A percentile compares a stretch with the other conserved stretches of the same genome.
Conservation (phyloP, 192 early-diverging fungal species). For the Coemansia sp. region DNA sequence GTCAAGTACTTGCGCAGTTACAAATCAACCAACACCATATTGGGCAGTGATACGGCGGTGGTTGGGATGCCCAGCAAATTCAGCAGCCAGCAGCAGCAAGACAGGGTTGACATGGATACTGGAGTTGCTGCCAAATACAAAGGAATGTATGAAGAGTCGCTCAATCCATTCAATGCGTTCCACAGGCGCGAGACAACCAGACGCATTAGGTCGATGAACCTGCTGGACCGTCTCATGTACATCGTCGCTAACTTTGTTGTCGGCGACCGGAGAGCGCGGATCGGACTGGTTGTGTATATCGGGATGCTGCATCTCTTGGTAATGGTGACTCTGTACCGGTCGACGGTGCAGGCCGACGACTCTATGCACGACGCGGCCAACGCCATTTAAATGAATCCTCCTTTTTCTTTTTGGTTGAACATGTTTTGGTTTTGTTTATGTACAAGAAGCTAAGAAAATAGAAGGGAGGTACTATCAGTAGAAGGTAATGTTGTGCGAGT, state of each 20-base stretch:
- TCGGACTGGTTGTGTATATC: slow-evolving; percentile 13
- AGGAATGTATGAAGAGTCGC: slow-evolving; percentile 78
- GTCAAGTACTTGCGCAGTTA: slow-evolving; percentile 84
- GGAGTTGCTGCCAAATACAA: slow-evolving; percentile 67
- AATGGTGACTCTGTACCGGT: slow-evolving; percentile 64
- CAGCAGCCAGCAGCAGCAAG: slow-evolving; percentile 15
- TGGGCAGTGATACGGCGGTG: slow-evolving; percentile 5
- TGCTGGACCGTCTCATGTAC: slow-evolving; percentile 67
- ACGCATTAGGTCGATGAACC: slow-evolving; percentile 70
- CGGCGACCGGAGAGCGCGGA: slow-evolving; percentile 34
- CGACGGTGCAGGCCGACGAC: slow-evolving; percentile 24
- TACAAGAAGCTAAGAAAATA: slow-evolving; percentile 10
- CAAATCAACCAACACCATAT: slow-evolving; percentile 24
- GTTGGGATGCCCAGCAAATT: slow-evolving; percentile 47
- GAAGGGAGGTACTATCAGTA: slow-evolving; percentile 11
- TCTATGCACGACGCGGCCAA: background rate
- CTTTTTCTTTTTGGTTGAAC: background rate
- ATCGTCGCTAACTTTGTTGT: slow-evolving; percentile 44
- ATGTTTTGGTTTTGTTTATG: background rate
- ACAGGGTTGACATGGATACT: slow-evolving; percentile 25
- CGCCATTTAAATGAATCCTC: slow-evolving; percentile 18
- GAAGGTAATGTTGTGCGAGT: slow-evolving; percentile 29
- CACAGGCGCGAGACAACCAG: slow-evolving; percentile 69
- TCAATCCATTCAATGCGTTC: slow-evolving; percentile 90
- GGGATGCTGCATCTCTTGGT: slow-evolving; percentile 77